Base-by-base conservation (phyloP, 164 flowering plant genomes). In the Dillenia suffruticosa region DNA sequence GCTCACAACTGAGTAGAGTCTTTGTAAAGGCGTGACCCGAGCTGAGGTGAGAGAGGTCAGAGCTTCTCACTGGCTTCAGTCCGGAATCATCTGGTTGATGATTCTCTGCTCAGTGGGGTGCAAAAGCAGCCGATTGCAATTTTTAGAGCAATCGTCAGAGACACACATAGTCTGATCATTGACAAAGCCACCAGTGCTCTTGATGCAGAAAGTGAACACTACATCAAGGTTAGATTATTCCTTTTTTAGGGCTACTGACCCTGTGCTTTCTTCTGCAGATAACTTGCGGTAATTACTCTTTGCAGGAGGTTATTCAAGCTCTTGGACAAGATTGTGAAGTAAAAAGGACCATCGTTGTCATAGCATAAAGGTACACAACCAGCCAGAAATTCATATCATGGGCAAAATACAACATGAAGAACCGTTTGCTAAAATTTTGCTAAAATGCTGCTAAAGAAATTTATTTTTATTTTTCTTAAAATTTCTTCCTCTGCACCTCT, bases 121-220 rank as follows among this genome's bases (percentile, higher is more conserved):
- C 98, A 93, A 73, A 93, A 88, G 74, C 97, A 90, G 78, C 76
- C 59, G 96, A 96, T n/a, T n/a, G n/a, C n/a, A 55, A 93, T 93
- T 75, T 94, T 97, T 26, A 82, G 97, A 49, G 96, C 97, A 43
- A 72, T 90, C 60, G 86, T 93, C 61, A 19, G 78, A 96, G 92
- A 90, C 63, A 96, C 97, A 14, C 65, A 77, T 48, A 81, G 90
- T 72, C 75, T 93, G 80, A 79, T 93, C 65, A 90, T 90, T 73
- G 98, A 93, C 77, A 97, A 93, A 80, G 97, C 98, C 58, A 88
- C 98, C 50, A 93, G 97, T 74, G 96, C 97, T 51, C 71, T 90
- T 56, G 98, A 93, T 75, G 96, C 96, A 11, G 98, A 92, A 77
- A 92, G 90, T 69, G 98, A 90, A 72, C 87, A 90, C 76, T 85